These are phyloP conservation scores for Capsella bursapastoris DNA, from an alignment of 345 rosid species.

Conservation along the genomic window DNA sequence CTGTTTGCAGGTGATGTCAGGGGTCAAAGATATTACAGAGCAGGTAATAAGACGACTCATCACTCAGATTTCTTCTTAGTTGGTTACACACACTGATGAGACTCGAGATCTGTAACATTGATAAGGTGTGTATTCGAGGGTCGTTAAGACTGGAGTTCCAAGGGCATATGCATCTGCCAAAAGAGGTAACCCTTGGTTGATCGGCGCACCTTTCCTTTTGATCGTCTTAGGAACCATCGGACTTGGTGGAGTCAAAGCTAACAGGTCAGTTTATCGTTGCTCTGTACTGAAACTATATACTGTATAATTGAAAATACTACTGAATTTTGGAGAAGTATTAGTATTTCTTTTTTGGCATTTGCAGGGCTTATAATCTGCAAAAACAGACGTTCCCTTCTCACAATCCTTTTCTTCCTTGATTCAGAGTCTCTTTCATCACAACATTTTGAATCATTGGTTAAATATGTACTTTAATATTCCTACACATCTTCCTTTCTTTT, in stretches of 20 bases:
- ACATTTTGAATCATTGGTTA: not conserved
- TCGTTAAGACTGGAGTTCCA: constrained; percentile 74
- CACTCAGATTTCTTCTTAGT: constrained; percentile 45
- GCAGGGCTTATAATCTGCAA: constrained; percentile 82
- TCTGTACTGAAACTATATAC: not conserved
- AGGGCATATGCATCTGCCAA: constrained; percentile 51
- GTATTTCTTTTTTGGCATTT: constrained; percentile 22
- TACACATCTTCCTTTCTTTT: not conserved
- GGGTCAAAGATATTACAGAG: constrained; percentile 33
- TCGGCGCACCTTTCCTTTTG: constrained; percentile 63
- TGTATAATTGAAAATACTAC: not conserved
- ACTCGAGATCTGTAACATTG: constrained; percentile 3
- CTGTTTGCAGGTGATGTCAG: constrained; percentile 32
- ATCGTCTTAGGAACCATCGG: constrained; percentile 73
- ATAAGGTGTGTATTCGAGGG: constrained; percentile 58
- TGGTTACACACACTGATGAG: constrained; percentile 38
- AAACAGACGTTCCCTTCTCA: constrained; percentile 68
- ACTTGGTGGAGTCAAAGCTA: constrained; percentile 69
- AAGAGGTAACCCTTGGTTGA: constrained; percentile 59
- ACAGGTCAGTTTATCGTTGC: constrained; percentile 51
- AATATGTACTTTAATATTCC: not conserved
- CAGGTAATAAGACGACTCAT: constrained; percentile 49
- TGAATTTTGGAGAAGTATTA: not conserved
- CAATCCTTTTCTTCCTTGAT: constrained; percentile 89
- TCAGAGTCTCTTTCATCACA: not conserved